Evolutionary conservation across 768 basidiomycete genomes (phyloP), one percentile per base, ranked within the genome.

Genomic region (Tubosaeta sp.): DNA sequence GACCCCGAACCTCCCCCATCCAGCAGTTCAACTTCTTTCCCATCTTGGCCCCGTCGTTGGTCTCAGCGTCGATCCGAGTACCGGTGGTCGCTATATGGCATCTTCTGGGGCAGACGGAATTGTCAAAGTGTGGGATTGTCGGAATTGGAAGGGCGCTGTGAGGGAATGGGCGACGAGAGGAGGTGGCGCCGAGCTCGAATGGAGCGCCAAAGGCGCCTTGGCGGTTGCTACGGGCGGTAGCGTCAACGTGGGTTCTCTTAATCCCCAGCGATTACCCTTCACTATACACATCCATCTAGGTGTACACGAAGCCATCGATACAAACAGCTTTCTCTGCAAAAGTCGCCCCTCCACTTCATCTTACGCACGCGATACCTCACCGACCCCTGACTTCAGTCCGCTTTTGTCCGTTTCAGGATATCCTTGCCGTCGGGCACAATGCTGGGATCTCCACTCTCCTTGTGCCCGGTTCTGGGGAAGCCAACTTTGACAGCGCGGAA

Each of bases 51-150:
- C 94, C 0, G 83, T 97, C 3, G 77, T 81, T 2, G 82, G 87
- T 27, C 75, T 95, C 16, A 80, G 85, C 22, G 80, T 96, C 5
- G 95, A 98, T 67, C 86, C 88, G 0, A 90, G 87, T 49, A 76
- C 83, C 6, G 86, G 87, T 2, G 95, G 95, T 1, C 67, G 92
- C 27, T 94, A 96, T 61, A 89, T 96, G 86, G 87, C 90, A 1
- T 95, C 92, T 0, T 77, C 87, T 2, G 94, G 94, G 0, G 75
- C 84, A 54, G 96, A 99, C 62, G 87, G 93, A 0, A 81, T 73
- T 0, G 87, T 99, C 45, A 98, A 97, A 61, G 77, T 98, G 1
- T 99, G 96, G 96, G 96, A 98, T 70, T 91, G 88, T 62, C 72
- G 96, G 50, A 96, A 93, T 72, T 97, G 94, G 94, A 92, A 88